A percentile compares a stretch with the other conserved stretches of the same genome.
Evolutionary conservation across 352 stramenopile genomes (phyloP).

Genomic region (Globisporangium yorkense): DNA sequence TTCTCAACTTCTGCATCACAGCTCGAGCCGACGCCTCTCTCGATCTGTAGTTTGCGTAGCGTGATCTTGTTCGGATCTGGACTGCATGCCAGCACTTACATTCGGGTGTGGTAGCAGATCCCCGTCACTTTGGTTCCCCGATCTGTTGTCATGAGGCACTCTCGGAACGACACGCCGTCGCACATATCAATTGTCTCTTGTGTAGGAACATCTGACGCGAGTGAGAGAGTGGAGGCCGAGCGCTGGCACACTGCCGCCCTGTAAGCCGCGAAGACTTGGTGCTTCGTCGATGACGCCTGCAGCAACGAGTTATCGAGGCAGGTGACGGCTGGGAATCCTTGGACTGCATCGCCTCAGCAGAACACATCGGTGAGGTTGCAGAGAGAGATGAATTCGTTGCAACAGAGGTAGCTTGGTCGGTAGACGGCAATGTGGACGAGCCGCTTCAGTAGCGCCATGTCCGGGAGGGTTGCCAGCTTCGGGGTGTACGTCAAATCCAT

Average conservation of each 20-base stretch:
- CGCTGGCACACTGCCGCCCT: conserved; percentile 13
- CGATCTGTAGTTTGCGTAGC: conserved; percentile 16
- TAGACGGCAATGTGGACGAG: conserved; percentile 24
- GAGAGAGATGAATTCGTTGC: conserved; percentile 25
- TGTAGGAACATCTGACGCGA: conserved; percentile 15
- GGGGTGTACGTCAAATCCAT: conserved; percentile 21
- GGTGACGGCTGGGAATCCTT: background rate
- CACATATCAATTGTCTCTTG: conserved; percentile 20
- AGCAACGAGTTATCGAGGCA: conserved; percentile 13
- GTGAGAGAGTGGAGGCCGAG: background rate
- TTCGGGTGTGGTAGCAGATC: conserved; percentile 30
- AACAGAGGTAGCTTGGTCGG: conserved; percentile 21
- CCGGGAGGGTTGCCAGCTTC: conserved; percentile 13
- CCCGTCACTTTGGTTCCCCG: conserved; percentile 3
- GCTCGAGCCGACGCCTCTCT: background rate
- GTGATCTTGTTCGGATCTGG: conserved; percentile 19
- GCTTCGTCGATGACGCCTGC: conserved; percentile 6
- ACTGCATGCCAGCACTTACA: conserved; percentile 31
- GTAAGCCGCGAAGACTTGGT: conserved; percentile 10
- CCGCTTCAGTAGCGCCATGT: conserved; percentile 11
- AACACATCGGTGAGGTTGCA: conserved; percentile 25
- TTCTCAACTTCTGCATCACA: conserved; percentile 5
- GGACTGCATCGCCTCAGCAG: conserved; percentile 4
- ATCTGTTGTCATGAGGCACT: conserved; percentile 10
- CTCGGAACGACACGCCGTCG: conserved; percentile 17